Evolutionary conservation across 352 stramenopile genomes (phyloP).

Genomic region (Globisporangium nodosum): DNA sequence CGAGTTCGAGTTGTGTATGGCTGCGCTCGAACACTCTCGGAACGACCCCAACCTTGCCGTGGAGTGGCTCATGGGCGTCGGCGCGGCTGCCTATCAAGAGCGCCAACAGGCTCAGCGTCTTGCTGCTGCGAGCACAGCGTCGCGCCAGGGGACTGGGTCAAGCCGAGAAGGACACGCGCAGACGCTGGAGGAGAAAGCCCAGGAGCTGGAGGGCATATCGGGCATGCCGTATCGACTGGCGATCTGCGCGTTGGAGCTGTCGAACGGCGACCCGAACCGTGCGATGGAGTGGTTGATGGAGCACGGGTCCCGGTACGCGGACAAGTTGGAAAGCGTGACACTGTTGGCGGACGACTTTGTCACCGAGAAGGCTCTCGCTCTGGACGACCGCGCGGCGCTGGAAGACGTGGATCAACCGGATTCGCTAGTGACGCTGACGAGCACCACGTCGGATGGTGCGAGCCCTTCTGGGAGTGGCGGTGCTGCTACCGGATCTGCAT

Average conservation of each 20-base stretch:
- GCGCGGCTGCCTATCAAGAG: constrained; percentile 69
- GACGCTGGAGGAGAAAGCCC: constrained; percentile 53
- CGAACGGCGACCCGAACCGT: constrained; percentile 73
- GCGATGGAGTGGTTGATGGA: constrained; percentile 89
- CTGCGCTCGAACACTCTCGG: constrained; percentile 66
- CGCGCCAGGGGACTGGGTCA: constrained; percentile 15
- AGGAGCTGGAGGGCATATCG: constrained; percentile 71
- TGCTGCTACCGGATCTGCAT: not conserved
- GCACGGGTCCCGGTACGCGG: constrained; percentile 52
- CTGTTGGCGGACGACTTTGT: constrained; percentile 46
- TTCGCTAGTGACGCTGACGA: constrained; percentile 37
- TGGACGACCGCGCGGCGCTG: constrained; percentile 60
- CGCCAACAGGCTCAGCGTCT: constrained; percentile 55
- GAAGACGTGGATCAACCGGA: constrained; percentile 79
- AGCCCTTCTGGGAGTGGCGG: constrained; percentile 6
- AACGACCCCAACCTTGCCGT: constrained; percentile 83
- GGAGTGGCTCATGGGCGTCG: constrained; percentile 82
- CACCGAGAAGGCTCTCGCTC: constrained; percentile 30
- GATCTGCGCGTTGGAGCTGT: constrained; percentile 67
- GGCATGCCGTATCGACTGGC: constrained; percentile 64
- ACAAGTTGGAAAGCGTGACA: constrained; percentile 42
- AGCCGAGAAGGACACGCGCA: constrained; percentile 9
- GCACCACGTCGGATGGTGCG: not conserved
- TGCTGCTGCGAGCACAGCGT: constrained; percentile 35
- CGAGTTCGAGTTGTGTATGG: constrained; percentile 86